Base-by-base conservation (phyloP, 805 yeast genomes). In the Nakazawaea ambrosiae region DNA sequence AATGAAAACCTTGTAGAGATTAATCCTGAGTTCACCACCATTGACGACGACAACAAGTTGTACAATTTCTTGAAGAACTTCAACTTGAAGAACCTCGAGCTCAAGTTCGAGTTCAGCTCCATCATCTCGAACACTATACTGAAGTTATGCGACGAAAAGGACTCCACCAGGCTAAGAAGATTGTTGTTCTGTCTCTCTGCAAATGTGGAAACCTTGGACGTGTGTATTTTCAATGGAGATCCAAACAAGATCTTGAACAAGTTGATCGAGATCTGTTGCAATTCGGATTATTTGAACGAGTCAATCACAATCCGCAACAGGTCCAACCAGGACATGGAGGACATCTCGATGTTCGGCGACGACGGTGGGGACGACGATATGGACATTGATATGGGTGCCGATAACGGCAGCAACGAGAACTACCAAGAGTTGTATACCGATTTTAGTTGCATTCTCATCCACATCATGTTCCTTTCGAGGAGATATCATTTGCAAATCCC, bases 361-460 rank as follows among this genome's bases (percentile, higher is more conserved):
- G 19, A 39, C 45, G n/a, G n/a, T n/a, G n/a, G n/a, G n/a, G n/a
- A n/a, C n/a, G n/a, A n/a, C n/a, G n/a, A n/a, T n/a, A n/a, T n/a
- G n/a, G 46, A 54, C 45, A 53, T 53, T 48, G 41, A 39, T 50
- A 29, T 59, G 53, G 33, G 24, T 53, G 28, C 31, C 24, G 33
- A 28, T 11, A 37, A 33, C 44, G 20, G 39, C 44, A 77, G 71
- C 36, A 82, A 75, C 37, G 30, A 58, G 2, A 58, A 57, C 39
- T 45, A 48, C 44, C 87, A 81, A 53, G 92, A 82, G 26, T 56
- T 66, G 11, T 83, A 78, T 49, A 64, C 85, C 2, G 78, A 83
- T 27, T 78, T 81, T 53, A 88, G 94, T 1, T 65, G 75, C 32
- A 60, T 78, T 1, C 49, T 81, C 19, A 51, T 79, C 27, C 61